Evolutionary conservation across 306 rosid species (phyloP).

Genomic region (apple (Malus domestica)): ASM211411v1 NC_041802.1:18380001-18380500

Average conservation of each 20-base stretch:
- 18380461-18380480: not conserved
- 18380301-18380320: no score
- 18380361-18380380: not conserved
- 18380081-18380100: not conserved
- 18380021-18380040: not conserved
- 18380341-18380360: not conserved
- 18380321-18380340: not conserved
- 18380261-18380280: constrained; percentile 96
- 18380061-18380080: rapidly evolving
- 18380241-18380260: constrained; percentile 98
- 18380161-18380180: constrained; percentile 97
- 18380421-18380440: not conserved
- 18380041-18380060: no score
- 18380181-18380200: constrained; percentile 84
- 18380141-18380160: constrained; percentile 3
- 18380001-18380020: not conserved
- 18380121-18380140: not conserved
- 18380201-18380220: constrained; percentile 98
- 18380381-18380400: not conserved
- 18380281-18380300: not conserved
- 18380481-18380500: no score
- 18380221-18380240: constrained; percentile 97
- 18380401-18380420: not conserved
- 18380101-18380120: not conserved
- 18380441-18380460: not conserved